These are phyloP conservation scores for Stentor coeruleus DNA, from an alignment of 73 alveolate genomes.

Conservation along the genomic window DNA sequence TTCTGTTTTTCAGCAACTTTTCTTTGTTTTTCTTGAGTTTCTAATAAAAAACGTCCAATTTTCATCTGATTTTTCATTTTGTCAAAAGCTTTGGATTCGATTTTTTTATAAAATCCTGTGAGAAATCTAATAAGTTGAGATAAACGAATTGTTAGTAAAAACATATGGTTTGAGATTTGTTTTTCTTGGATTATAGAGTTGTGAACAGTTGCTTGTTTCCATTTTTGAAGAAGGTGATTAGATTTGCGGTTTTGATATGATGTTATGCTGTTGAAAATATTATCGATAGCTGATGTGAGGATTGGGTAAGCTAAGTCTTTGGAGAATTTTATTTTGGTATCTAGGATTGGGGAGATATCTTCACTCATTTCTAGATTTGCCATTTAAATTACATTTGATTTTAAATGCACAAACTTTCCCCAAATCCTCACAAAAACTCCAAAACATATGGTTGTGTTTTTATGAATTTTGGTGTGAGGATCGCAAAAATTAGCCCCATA, in stretches of 20 bases:
- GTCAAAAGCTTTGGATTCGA: no score
- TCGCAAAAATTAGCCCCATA: conserved; percentile 41
- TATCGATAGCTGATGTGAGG: background rate
- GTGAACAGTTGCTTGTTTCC: background rate
- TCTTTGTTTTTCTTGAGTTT: background rate
- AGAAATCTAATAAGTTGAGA: background rate
- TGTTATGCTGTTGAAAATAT: background rate
- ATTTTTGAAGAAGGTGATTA: background rate
- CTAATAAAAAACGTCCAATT: background rate
- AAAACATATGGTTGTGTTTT: conserved; percentile 13
- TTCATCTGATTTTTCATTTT: background rate
- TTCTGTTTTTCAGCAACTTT: background rate
- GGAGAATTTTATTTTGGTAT: background rate
- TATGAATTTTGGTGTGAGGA: conserved; percentile 39
- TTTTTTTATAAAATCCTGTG: no score
- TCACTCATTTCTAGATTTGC: background rate
- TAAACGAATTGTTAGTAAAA: background rate
- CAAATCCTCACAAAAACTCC: background rate
- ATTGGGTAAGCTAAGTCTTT: background rate
- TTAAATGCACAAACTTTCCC: background rate
- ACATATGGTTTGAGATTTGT: background rate
- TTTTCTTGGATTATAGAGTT: background rate
- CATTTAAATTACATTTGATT: no score
- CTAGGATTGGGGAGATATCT: background rate
- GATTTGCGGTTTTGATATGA: background rate